phyloP scores from a whole-genome alignment of 345 rosid genomes.

The Pugionium cornutum region DNA sequence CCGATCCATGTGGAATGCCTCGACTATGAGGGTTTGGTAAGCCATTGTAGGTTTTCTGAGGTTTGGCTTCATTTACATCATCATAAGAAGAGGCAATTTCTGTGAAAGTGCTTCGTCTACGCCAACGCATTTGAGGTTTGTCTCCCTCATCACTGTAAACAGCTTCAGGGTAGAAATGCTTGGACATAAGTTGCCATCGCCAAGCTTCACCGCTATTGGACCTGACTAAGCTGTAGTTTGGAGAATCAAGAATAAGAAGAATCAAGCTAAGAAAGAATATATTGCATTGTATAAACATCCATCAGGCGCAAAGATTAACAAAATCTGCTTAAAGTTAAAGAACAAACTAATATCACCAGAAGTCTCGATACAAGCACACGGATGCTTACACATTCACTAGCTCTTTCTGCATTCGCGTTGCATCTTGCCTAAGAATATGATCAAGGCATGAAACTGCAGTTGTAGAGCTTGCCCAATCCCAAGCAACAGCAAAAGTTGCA shows the following conservation, averaged over 20 bases:
- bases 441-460: slow-evolving; percentile 55
- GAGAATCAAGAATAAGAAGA: slow-evolving; percentile 5
- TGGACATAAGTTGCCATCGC: slow-evolving; percentile 54
- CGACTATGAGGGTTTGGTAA: slow-evolving; percentile 25
- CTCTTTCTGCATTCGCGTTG: slow-evolving; percentile 65
- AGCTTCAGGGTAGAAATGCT: slow-evolving; percentile 72
- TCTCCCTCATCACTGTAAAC: slow-evolving; percentile 70
- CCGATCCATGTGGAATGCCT: slow-evolving; percentile 25
- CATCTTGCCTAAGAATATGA: slow-evolving; percentile 60
- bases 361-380: slow-evolving; percentile 1
- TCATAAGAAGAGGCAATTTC: slow-evolving; percentile 39
- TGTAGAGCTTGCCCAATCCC: slow-evolving; percentile 45
- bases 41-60: slow-evolving; percentile 22
- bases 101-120: slow-evolving; percentile 57
- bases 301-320: not conserved
- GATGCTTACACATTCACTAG: slow-evolving; percentile 69
- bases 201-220: slow-evolving; percentile 55
- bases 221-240: slow-evolving; percentile 53
- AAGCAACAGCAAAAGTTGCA: slow-evolving; percentile 18
- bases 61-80: slow-evolving; percentile 24
- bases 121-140: slow-evolving; percentile 67
- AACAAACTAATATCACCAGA: not conserved
- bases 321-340: not conserved
- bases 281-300: not conserved
- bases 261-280: slow-evolving; percentile 13